Base-by-base conservation (phyloP, 2,329 filamentous ascomycete genomes). In the Botrytis fabae region DNA sequence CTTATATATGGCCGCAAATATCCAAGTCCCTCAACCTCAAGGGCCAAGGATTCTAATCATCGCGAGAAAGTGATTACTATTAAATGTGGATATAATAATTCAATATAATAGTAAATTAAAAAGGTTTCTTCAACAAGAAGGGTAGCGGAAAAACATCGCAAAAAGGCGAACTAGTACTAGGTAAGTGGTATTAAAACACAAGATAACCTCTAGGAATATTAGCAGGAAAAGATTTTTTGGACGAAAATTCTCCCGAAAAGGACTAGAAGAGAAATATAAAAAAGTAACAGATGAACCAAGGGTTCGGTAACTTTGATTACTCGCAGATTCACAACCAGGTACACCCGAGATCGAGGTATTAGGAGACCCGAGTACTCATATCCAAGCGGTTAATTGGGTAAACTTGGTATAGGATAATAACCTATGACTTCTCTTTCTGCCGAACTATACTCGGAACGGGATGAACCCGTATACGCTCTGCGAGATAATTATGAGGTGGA, bases 351-450 rank as follows among this genome's bases (percentile, higher is more conserved):
- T 54, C 0, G 25, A 54, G 48, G 10, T 12, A 0, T 51, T 51
- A 51, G 1, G 25, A 7, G 25, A 54, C 7, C 2, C 2, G 16
- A 54, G 25, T 1, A 14, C 12, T 54, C 48, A 16, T n/a, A 54
- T 16, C 12, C 48, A n/a, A 54, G 48, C 25, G 0, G 0, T 54
- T 7, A 0, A 54, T 5, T n/a, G 0, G 5, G 12, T 3, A 54
- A n/a, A 4, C 25, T 54, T 54, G 48, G 12, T 16, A 25, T 7
- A n/a, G 5, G 12, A 16, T n/a, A n/a, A 54, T 16, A n/a, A 54
- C 48, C 25, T 12, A 12, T n/a, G 48, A 12, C 48, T 54, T 2
- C 48, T 54, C 25, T 54, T n/a, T 25, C 12, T 54, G 5, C 48
- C 48, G 25, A 54, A 54, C 25, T 16, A 7, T 16, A 0, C 12